These are phyloP conservation scores for Lunularia cruciata DNA, from an alignment of 225 moss, liverwort and hornwort species.

Conservation along the genomic window DNA sequence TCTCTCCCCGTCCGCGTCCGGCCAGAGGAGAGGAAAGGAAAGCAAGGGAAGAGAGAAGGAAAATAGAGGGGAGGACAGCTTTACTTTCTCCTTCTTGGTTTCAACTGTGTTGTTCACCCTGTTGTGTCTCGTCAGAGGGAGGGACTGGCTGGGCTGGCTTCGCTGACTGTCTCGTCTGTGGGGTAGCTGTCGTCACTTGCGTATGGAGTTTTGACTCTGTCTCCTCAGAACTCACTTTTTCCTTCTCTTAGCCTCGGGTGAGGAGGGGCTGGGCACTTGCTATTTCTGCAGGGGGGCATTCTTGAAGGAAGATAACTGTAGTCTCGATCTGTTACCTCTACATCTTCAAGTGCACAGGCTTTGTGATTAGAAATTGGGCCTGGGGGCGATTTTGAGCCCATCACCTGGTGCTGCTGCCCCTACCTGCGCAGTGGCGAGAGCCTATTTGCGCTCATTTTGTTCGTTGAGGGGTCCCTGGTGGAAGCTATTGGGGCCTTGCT, in stretches of 20 bases:
- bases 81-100: no score
- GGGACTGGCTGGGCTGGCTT: not conserved
- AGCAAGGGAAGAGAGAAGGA: not conserved
- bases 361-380: not conserved
- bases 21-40: slow-evolving; percentile 11
- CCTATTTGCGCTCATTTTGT: no score
- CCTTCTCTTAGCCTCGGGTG: not conserved
- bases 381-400: not conserved
- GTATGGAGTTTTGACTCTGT: slow-evolving; percentile 19
- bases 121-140: not conserved
- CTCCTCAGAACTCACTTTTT: not conserved
- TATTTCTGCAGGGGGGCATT: not conserved
- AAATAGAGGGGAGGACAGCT: not conserved
- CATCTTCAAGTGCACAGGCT: not conserved
- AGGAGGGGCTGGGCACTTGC: slow-evolving; percentile 1
- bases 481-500: slow-evolving; percentile 8
- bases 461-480: not conserved
- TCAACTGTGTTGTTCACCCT: not conserved
- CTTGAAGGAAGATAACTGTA: not conserved
- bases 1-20: slow-evolving; percentile 5
- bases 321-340: slow-evolving; percentile 15
- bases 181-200: slow-evolving; percentile 25
- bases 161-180: not conserved
- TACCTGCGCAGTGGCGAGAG: no score
- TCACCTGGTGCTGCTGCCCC: not conserved